Percentiles rank a stretch among this genome's conserved stretches.
These are phyloP conservation scores for Apiotrichum porosum DNA, from an alignment of 1,284 basidiomycete species.

Conservation along the genomic window DNA sequence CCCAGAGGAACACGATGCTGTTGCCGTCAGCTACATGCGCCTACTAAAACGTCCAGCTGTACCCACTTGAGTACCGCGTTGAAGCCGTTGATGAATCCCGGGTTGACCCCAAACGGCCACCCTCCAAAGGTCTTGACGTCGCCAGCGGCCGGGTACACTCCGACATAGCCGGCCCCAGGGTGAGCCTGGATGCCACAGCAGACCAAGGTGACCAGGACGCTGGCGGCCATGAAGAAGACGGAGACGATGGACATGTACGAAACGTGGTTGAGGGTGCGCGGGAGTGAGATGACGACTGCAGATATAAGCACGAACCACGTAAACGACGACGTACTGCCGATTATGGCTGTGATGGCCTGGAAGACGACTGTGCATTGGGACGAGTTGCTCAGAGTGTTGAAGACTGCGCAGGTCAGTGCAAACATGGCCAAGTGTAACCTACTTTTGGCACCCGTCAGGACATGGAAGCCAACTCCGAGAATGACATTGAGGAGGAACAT, in stretches of 20 bases:
- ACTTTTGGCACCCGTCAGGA: constrained; percentile 45
- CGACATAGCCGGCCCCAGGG: constrained; percentile 32
- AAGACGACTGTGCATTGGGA: constrained; percentile 57
- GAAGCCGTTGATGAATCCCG: constrained; percentile 58
- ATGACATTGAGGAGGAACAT: constrained; percentile 40
- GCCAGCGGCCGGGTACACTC: constrained; percentile 30
- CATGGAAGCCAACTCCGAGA: constrained; percentile 46
- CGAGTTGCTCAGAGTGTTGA: constrained; percentile 59
- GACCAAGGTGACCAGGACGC: constrained; percentile 56
- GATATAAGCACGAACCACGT: constrained; percentile 4
- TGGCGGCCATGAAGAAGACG: constrained; percentile 56
- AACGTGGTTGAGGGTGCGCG: constrained; percentile 55
- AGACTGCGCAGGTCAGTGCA: constrained; percentile 13
- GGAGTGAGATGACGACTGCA: constrained; percentile 52
- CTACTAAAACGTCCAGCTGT: constrained; percentile 28
- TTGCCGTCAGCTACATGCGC: not conserved
- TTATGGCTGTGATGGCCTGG: constrained; percentile 50
- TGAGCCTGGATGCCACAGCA: constrained; percentile 55
- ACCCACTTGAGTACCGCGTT: constrained; percentile 47
- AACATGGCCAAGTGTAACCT: too few species aligned
- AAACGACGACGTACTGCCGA: constrained; percentile 27
- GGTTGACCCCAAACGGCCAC: constrained; percentile 45
- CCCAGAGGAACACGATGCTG: constrained; percentile 53
- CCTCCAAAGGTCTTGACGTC: constrained; percentile 29
- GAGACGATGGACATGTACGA: constrained; percentile 44